These are phyloP conservation scores for Selaginella tamariscina DNA, from an alignment of 75 land plant genomes.

Conservation along the genomic window DNA sequence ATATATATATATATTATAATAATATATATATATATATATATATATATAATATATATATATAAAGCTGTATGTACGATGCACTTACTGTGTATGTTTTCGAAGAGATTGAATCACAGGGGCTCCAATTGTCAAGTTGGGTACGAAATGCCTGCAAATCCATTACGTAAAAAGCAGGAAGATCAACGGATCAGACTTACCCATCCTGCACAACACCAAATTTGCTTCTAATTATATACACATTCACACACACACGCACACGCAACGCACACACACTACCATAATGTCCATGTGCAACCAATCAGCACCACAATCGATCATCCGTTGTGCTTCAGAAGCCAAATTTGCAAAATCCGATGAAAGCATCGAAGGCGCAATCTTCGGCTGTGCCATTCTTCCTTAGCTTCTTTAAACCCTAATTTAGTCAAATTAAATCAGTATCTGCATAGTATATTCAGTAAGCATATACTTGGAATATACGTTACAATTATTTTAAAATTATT, in stretches of 20 bases:
- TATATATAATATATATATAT: neutral
- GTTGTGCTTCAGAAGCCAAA: conserved; percentile 67
- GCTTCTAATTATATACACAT: neutral
- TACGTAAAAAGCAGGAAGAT: neutral
- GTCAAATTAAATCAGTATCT: too few relatives aligned
- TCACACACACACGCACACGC: neutral
- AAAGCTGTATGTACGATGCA: neutral
- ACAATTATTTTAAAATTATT: too few relatives aligned
- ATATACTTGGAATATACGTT: too few relatives aligned
- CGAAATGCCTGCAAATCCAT: conserved; percentile 58
- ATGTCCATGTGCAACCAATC: conserved; percentile 99
- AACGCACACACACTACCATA: conserved; percentile 38
- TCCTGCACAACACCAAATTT: conserved; percentile 14
- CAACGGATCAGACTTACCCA: conserved; percentile 15
- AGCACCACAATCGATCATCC: conserved; percentile 71
- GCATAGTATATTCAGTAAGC: too few relatives aligned
- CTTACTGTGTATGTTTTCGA: conserved; percentile 91
- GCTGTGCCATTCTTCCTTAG: too few relatives aligned
- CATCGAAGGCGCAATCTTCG: conserved; percentile 41
- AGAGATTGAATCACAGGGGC: conserved; percentile 88
- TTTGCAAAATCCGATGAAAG: conserved; percentile 82
- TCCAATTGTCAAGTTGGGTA: conserved; percentile 90
- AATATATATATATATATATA: neutral
- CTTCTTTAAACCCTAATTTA: too few relatives aligned
- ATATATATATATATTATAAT: neutral